phyloP scores from a whole-genome alignment of 495 filamentous ascomycete genomes.

The Amniculicola lignicola region DNA sequence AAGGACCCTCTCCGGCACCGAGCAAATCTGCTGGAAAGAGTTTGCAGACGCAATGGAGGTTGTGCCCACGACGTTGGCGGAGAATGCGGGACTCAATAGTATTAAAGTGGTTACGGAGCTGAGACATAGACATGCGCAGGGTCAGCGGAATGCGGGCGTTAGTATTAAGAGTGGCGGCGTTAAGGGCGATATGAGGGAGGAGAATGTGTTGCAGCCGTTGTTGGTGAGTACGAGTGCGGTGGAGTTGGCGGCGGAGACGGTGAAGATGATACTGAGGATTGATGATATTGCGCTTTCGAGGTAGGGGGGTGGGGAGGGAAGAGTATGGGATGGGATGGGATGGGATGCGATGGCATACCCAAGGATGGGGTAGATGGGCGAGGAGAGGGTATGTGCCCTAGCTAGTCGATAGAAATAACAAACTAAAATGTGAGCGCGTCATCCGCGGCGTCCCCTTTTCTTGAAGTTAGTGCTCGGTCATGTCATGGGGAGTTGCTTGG shows the following conservation, averaged over 20 bases:
- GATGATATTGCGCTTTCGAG: slow-evolving; percentile 81
- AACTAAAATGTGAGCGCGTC: no score
- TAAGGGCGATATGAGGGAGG: slow-evolving; percentile 88
- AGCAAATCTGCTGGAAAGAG: slow-evolving; percentile 96
- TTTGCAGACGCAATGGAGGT: slow-evolving; percentile 98
- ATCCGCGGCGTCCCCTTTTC: no score
- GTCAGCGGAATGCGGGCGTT: slow-evolving; percentile 92
- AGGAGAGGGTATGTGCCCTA: no score
- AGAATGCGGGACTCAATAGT: slow-evolving; percentile 94
- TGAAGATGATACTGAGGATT: slow-evolving; percentile 98
- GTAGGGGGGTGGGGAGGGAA: no score
- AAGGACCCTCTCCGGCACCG: slow-evolving; percentile 80
- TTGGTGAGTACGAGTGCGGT: slow-evolving; percentile 96
- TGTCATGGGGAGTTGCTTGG: no score
- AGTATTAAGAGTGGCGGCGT: slow-evolving; percentile 97
- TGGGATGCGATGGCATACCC: no score
- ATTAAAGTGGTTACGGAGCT: slow-evolving; percentile 99
- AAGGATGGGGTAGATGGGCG: no score
- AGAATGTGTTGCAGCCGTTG: slow-evolving; percentile 95
- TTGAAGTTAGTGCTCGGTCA: no score
- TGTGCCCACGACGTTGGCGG: slow-evolving; percentile 91
- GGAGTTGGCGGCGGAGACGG: slow-evolving; percentile 93
- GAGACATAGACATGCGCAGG: slow-evolving; percentile 86
- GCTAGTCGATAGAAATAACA: no score
- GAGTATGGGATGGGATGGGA: no score